Evolutionary conservation across 345 rosid genomes (phyloP).

Genomic region (Dipteronia sinensis): DNA sequence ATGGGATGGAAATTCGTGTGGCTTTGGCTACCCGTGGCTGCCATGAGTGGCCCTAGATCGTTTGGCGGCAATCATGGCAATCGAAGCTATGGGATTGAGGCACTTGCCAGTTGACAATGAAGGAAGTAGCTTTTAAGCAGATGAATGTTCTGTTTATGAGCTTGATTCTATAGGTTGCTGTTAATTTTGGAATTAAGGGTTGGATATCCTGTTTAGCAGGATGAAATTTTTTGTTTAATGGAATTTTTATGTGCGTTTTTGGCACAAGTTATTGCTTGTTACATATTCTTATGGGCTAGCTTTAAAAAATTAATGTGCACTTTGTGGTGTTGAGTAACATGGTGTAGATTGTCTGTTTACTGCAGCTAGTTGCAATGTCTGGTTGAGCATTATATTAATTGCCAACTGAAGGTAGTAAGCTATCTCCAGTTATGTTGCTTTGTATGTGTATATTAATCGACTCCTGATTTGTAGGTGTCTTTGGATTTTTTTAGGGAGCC

Average conservation of each 20-base stretch:
- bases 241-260: neutral
- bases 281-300: neutral
- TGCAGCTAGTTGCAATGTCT: neutral
- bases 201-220: neutral
- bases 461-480: too few species aligned
- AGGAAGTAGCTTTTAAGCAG: constrained; percentile 7
- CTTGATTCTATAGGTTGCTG: neutral
- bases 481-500: too few species aligned
- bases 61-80: constrained; percentile 9
- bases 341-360: neutral
- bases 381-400: neutral
- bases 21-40: too few species aligned
- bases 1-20: constrained; percentile 65
- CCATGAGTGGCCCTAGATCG: constrained; percentile 41
- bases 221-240: neutral
- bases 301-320: too few species aligned
- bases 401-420: neutral
- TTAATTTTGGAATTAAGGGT: neutral
- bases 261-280: neutral
- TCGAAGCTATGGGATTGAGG: constrained; percentile 12
- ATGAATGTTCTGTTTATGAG: neutral
- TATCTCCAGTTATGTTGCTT: neutral
- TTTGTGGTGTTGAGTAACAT: neutral
- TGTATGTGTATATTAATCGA: neutral
- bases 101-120: neutral